A percentile compares a stretch with the other conserved stretches of the same genome.
These are phyloP conservation scores for Monosporascus sp. DNA, from an alignment of 2,329 filamentous ascomycete species.

Conservation along the genomic window DNA sequence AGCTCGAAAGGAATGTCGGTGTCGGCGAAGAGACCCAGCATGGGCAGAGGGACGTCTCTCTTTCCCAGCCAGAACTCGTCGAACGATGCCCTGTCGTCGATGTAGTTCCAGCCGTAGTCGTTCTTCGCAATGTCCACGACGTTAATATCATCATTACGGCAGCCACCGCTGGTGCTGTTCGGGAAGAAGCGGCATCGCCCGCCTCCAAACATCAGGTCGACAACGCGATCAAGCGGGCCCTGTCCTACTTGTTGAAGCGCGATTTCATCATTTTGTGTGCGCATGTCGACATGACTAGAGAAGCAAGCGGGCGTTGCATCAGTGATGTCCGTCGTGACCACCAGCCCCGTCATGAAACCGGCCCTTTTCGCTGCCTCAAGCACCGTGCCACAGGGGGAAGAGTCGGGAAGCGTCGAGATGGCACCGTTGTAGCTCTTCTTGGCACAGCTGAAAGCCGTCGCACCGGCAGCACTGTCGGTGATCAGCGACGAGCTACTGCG, in stretches of 20 bases:
- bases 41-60: slow-evolving; percentile 64
- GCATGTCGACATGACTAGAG: slow-evolving; percentile 76
- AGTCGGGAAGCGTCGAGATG: slow-evolving; percentile 82
- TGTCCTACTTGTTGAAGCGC: slow-evolving; percentile 89
- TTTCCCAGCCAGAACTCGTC: slow-evolving; percentile 66
- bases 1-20: slow-evolving; percentile 89
- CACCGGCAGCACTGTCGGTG: slow-evolving; percentile 94
- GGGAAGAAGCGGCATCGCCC: slow-evolving; percentile 90
- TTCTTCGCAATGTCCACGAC: slow-evolving; percentile 68
- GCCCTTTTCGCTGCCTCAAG: slow-evolving; percentile 90
- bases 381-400: slow-evolving; percentile 82
- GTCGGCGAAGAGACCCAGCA: slow-evolving; percentile 79
- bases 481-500: slow-evolving; percentile 79
- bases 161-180: slow-evolving; percentile 76
- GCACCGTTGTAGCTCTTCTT: slow-evolving; percentile 95
- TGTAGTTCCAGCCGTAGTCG: slow-evolving; percentile 74
- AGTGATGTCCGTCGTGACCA: slow-evolving; percentile 91
- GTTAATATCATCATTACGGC: slow-evolving; percentile 73
- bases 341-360: slow-evolving; percentile 87
- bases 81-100: slow-evolving; percentile 68
- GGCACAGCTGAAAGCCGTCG: slow-evolving; percentile 91
- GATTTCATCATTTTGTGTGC: slow-evolving; percentile 82
- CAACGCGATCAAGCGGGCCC: slow-evolving; percentile 77
- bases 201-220: slow-evolving; percentile 90
- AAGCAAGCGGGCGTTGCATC: slow-evolving; percentile 97